Percentiles rank a stretch among this genome's conserved stretches.
These are phyloP conservation scores for Saussurea involucrata DNA, from an alignment of 129 eudicot genomes.

Conservation along the genomic window DNA sequence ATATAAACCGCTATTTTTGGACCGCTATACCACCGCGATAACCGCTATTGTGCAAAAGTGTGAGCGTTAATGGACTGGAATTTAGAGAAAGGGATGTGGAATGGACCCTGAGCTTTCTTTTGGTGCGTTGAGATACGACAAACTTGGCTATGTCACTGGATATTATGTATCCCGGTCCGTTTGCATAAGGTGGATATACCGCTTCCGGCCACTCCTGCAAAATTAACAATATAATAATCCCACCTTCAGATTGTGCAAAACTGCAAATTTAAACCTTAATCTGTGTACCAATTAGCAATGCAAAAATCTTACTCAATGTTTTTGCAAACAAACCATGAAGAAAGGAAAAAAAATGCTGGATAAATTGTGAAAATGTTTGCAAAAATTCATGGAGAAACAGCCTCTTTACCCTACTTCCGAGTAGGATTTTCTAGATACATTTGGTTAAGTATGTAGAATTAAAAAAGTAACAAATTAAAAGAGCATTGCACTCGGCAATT, in stretches of 20 bases:
- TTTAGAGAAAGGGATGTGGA: constrained; percentile 9
- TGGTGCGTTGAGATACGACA: constrained; percentile 55
- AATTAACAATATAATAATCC: constrained; percentile 11
- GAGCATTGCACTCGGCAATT: not conserved
- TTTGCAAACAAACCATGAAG: not conserved
- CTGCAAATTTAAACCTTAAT: not conserved
- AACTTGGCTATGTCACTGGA: constrained; percentile 73
- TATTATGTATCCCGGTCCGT: constrained; percentile 87
- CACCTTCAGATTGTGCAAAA: not conserved
- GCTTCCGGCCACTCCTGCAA: constrained; percentile 94
- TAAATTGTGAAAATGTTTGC: not conserved
- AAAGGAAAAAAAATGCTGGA: not conserved
- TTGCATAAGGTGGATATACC: constrained; percentile 89
- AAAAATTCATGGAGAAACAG: not conserved
- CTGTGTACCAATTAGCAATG: not conserved
- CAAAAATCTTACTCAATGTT: not conserved
- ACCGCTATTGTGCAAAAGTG: not conserved
- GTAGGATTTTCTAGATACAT: not conserved
- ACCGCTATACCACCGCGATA: too few species aligned
- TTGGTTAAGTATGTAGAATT: not conserved
- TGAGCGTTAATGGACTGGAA: not conserved
- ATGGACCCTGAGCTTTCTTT: constrained; percentile 66
- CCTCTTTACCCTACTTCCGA: not conserved
- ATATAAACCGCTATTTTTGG: too few species aligned
- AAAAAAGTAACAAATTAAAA: not conserved